A percentile compares a stretch with the other conserved stretches of the same genome.
Conservation (phyloP, 2,329 filamentous ascomycete species). For the Neodidymelliopsis sp. region DNA sequence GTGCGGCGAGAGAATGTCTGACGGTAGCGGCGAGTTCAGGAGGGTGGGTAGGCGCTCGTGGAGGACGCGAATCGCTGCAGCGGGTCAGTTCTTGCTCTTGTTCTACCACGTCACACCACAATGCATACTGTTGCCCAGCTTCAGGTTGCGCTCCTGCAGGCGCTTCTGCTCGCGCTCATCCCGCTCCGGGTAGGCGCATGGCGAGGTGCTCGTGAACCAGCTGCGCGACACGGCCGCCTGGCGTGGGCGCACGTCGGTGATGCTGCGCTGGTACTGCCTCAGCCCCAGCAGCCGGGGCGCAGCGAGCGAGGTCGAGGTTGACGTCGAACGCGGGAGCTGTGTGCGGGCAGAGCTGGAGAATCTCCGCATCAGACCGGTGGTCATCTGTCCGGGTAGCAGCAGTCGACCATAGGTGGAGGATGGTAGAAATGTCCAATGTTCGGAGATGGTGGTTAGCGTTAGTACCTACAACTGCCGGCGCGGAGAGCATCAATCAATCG, state of each 20-base stretch:
- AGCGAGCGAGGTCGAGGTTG: conserved; percentile 32
- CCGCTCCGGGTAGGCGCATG: conserved; percentile 32
- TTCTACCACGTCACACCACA: neutral
- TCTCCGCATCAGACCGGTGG: conserved; percentile 56
- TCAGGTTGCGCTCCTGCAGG: conserved; percentile 66
- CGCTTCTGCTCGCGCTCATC: conserved; percentile 55
- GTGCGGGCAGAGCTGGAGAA: conserved; percentile 53
- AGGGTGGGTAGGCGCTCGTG: conserved; percentile 69
- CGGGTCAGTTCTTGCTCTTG: conserved; percentile 9
- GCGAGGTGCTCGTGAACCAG: conserved; percentile 55
- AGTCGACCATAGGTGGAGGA: conserved; percentile 41
- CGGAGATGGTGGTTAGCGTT: conserved; percentile 14
- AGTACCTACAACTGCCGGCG: conserved; percentile 11
- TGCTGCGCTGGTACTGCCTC: conserved; percentile 43
- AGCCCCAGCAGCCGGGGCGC: conserved; percentile 40
- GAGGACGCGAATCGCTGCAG: conserved; percentile 64
- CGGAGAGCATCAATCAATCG: conserved; percentile 17
- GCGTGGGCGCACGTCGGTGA: conserved; percentile 42
- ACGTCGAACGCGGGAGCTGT: conserved; percentile 32
- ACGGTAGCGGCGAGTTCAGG: conserved; percentile 66
- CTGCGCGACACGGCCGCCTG: conserved; percentile 47
- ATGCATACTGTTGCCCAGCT: conserved; percentile 66
- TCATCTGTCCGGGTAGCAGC: conserved; percentile 46
- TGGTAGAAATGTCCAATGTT: conserved; percentile 14
- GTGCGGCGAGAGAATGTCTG: conserved; percentile 67